Percentiles rank a stretch among this genome's conserved stretches.
phyloP scores from a whole-genome alignment of 345 rosid genomes.

The Stellera chamaejasme region DNA sequence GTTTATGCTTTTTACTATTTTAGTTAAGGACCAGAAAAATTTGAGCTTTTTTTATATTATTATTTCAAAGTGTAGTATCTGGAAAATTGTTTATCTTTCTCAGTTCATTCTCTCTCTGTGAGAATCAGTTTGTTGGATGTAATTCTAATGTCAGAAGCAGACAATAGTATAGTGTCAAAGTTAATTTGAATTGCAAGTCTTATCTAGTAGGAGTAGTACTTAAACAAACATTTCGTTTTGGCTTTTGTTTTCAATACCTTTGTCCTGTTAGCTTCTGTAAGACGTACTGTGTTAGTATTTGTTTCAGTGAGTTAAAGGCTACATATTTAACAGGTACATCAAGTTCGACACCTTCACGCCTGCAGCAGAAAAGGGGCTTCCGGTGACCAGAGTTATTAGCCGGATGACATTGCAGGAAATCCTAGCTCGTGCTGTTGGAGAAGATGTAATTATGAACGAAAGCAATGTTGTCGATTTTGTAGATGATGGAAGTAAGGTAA shows the following conservation, averaged over 20 bases:
- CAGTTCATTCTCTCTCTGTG: not conserved
- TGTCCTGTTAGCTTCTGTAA: too few species aligned
- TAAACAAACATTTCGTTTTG: too few species aligned
- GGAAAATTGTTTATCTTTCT: not conserved
- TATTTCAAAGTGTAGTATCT: not conserved
- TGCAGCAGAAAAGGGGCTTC: constrained; percentile 80
- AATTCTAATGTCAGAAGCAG: too few species aligned
- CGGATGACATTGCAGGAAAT: constrained; percentile 87
- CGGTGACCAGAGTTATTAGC: constrained; percentile 84
- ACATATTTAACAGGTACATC: constrained; percentile 52
- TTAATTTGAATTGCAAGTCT: too few species aligned
- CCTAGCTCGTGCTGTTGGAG: constrained; percentile 72
- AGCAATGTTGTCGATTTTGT: constrained; percentile 81
- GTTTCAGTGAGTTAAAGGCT: constrained; percentile 2
- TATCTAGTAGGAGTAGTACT: too few species aligned
- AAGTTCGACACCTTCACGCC: constrained; percentile 98
- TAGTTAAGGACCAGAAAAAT: not conserved
- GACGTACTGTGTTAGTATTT: too few species aligned
- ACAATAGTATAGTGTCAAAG: too few species aligned
- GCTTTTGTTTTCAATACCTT: too few species aligned
- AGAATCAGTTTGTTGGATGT: too few species aligned
- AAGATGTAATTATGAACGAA: constrained; percentile 63
- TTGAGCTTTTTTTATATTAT: not conserved
- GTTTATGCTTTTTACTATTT: not conserved
- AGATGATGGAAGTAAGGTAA: constrained; percentile 78